A percentile compares a stretch with the other conserved stretches of the same genome.
Evolutionary conservation across 495 filamentous ascomycete genomes (phyloP).

Genomic region (Lichina pygmaea): DNA sequence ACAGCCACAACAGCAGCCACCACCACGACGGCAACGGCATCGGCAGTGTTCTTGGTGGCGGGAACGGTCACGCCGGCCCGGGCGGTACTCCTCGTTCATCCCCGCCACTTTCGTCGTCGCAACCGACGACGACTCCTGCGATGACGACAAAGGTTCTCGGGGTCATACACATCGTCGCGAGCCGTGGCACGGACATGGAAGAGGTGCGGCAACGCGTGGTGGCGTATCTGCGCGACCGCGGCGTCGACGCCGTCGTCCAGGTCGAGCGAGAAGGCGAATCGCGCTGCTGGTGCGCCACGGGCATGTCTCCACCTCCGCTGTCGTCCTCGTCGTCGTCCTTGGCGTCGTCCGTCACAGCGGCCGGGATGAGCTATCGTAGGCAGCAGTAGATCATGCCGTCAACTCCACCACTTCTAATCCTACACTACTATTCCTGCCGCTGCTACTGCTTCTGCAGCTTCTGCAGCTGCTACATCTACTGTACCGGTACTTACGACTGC

Average conservation of each 20-base stretch:
- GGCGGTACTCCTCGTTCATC: conserved; percentile 2
- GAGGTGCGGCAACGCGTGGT: conserved; percentile 44
- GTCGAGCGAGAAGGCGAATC: conserved; percentile 49
- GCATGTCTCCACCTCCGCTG: background rate
- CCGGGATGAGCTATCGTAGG: conserved; percentile 7
- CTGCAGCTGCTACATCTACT: no score
- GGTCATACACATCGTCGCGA: conserved; percentile 59
- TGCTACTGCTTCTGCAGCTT: no score
- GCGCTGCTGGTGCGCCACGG: conserved; percentile 51
- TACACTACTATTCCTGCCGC: no score
- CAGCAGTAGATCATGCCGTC: no score
- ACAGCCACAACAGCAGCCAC: no score
- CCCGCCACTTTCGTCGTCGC: conserved; percentile 5
- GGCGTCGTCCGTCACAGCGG: conserved; percentile 23
- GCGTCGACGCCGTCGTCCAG: conserved; percentile 49
- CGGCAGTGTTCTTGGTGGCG: background rate
- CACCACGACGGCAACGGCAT: background rate
- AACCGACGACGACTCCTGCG: background rate
- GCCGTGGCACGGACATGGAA: conserved; percentile 40
- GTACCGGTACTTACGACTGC: no score
- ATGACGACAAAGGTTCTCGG: conserved; percentile 27
- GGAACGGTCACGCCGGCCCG: background rate
- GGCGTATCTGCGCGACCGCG: conserved; percentile 25
- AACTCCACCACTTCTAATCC: no score
- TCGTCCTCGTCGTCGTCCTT: conserved; percentile 14